These are phyloP conservation scores for Rhodofomes roseus DNA, from an alignment of 1,284 basidiomycete species.

Conservation along the genomic window DNA sequence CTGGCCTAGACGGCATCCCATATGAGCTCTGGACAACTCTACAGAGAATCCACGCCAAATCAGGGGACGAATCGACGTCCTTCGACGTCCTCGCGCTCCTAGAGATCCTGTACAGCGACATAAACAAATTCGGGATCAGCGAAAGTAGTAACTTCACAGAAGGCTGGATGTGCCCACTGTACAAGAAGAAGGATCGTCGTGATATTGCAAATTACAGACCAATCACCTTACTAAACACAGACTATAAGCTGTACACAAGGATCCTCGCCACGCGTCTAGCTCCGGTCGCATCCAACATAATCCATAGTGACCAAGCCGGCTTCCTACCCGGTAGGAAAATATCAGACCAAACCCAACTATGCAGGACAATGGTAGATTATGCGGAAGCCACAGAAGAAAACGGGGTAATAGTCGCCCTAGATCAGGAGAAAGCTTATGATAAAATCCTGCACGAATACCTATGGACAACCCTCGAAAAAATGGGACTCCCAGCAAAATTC, in stretches of 20 bases:
- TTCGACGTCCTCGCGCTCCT: neutral
- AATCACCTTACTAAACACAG: conserved; percentile 30
- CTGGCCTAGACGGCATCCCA: conserved; percentile 17
- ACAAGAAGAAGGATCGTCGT: conserved; percentile 29
- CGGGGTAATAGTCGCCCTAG: conserved; percentile 24
- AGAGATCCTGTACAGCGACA: neutral
- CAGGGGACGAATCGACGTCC: neutral
- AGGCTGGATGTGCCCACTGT: conserved; percentile 33
- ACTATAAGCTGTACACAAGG: conserved; percentile 28
- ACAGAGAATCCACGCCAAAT: neutral
- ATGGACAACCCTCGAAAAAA: conserved; percentile 18
- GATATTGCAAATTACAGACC: conserved; percentile 30
- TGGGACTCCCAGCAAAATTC: conserved; percentile 7
- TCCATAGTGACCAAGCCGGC: conserved; percentile 27
- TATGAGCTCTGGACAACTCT: conserved; percentile 21
- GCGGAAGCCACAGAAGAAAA: conserved; percentile 21
- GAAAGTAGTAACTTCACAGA: conserved; percentile 16
- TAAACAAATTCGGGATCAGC: neutral
- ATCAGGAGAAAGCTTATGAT: conserved; percentile 10
- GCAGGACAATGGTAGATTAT: conserved; percentile 18
- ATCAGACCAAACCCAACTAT: conserved; percentile 19
- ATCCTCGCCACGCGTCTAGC: conserved; percentile 15
- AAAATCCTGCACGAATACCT: conserved; percentile 27
- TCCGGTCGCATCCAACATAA: conserved; percentile 3
- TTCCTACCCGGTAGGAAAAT: conserved; percentile 25